Evolutionary conservation across 2,329 filamentous ascomycete genomes (phyloP).

Genomic region (Diaporthe amygdali): DNA sequence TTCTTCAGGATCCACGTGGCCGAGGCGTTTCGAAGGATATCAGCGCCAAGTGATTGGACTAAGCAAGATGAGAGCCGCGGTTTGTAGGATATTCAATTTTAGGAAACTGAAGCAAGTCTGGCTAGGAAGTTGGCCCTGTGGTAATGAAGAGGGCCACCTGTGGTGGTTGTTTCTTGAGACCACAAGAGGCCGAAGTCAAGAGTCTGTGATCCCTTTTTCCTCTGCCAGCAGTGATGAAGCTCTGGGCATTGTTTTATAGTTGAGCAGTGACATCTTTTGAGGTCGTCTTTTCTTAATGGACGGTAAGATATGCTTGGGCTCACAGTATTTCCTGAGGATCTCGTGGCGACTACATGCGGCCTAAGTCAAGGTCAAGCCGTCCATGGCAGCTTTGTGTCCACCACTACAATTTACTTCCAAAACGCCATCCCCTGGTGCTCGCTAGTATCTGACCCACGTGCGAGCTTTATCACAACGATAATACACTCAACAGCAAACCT

Average conservation of each 20-base stretch:
- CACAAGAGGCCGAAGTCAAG: no score
- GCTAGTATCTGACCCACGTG: background rate
- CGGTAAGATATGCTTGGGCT: background rate
- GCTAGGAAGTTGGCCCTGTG: no score
- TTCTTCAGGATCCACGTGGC: no score
- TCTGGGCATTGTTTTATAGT: background rate
- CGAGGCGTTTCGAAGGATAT: background rate
- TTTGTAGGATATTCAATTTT: background rate
- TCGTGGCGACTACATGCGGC: background rate
- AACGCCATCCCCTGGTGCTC: background rate
- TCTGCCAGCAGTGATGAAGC: background rate
- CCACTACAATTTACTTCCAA: background rate
- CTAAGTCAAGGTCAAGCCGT: background rate
- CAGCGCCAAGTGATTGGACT: background rate
- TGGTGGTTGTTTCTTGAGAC: no score
- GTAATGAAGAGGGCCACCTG: no score
- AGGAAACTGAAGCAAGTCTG: no score
- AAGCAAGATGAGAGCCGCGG: background rate
- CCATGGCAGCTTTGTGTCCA: background rate
- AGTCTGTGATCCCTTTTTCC: background rate
- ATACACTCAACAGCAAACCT: background rate
- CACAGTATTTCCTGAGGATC: background rate
- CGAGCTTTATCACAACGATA: background rate
- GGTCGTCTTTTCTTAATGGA: background rate
- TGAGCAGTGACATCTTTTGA: background rate